Base-by-base conservation (phyloP, 1,284 basidiomycete genomes). In the Fomitiporia mediterranea region DNA sequence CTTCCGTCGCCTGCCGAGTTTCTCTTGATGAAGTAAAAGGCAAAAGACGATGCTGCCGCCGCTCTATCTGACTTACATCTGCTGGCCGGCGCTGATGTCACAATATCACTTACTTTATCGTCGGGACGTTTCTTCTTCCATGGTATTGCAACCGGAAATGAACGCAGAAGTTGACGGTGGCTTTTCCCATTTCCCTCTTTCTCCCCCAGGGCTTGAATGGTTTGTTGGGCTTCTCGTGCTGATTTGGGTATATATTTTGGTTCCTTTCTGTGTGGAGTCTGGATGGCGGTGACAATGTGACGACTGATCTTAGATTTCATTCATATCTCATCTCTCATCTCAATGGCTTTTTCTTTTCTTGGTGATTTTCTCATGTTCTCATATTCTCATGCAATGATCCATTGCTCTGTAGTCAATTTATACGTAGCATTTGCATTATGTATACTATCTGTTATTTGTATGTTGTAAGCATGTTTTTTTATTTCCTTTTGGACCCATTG, bases 1-100 rank as follows among this genome's bases (percentile, higher is more conserved):
- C 39, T 80, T 80, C 67, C 70, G 70, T 2, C 61, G 66, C 30
- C 47, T 57, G 13, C 39, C 57, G 15, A 38, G 35, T 27, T 38
- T 38, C 15, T 39, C 34, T 6, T 11, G 9, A 17, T 47, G 42
- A 48, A 28, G 11, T 19, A n/a, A 25, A 11, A 13, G 44, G 9
- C 13, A 5, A 28, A 5, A 28, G 13, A 46, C 15, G 39, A 40
- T 15, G 27, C 19, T 9, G 42, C 9, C n/a, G 19, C 34, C 19
- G 46, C 35, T 25, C 23, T 37, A 47, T 55, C 23, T 55, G 15
- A 40, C 42, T 39, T 28, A 27, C 19, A 48, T n/a, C 27, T 19
- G 39, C 37, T n/a, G n/a, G n/a, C 27, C 17, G 15, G 44, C 44
- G 44, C n/a, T 30, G 44, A 28, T 46, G 44, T 28, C 27, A n/a